A percentile compares a stretch with the other conserved stretches of the same genome.
These are phyloP conservation scores for Venturia carpophila DNA, from an alignment of 2,329 filamentous ascomycete species.

Conservation along the genomic window DNA sequence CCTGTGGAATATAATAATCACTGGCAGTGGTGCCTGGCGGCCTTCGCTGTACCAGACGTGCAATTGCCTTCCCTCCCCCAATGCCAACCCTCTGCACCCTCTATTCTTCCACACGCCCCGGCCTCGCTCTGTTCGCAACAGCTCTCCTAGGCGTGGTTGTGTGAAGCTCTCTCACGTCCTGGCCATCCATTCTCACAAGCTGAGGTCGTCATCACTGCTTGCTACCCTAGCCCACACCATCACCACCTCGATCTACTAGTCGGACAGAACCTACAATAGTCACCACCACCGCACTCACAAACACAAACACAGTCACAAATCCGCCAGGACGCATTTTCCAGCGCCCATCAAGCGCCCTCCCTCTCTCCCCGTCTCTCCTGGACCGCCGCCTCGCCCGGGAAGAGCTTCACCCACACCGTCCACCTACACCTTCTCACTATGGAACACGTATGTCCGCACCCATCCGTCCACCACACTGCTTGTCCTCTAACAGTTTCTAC, in stretches of 20 bases:
- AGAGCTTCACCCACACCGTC: not conserved
- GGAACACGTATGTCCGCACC: conserved; percentile 31
- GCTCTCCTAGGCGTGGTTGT: not conserved
- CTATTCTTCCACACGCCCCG: not conserved
- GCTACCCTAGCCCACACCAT: not conserved
- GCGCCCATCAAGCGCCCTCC: not conserved
- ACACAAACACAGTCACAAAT: too few species aligned
- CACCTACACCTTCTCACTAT: conserved; percentile 22
- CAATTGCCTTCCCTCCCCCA: not conserved
- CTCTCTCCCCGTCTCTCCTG: not conserved
- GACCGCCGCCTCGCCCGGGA: not conserved
- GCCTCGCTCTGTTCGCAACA: not conserved
- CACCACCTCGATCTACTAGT: not conserved
- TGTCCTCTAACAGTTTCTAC: not conserved
- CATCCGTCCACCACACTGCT: not conserved
- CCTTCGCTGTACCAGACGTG: not conserved
- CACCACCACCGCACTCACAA: not conserved
- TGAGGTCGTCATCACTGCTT: conserved; percentile 4
- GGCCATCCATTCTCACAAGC: not conserved
- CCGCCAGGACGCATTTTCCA: not conserved
- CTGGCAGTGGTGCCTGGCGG: not conserved
- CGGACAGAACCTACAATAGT: not conserved
- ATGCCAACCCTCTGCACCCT: not conserved
- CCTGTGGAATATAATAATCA: not conserved
- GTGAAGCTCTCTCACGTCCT: not conserved